Base-by-base conservation (phyloP, 202 grass and related monocot genomes). In the Zizania palustris region DNA sequence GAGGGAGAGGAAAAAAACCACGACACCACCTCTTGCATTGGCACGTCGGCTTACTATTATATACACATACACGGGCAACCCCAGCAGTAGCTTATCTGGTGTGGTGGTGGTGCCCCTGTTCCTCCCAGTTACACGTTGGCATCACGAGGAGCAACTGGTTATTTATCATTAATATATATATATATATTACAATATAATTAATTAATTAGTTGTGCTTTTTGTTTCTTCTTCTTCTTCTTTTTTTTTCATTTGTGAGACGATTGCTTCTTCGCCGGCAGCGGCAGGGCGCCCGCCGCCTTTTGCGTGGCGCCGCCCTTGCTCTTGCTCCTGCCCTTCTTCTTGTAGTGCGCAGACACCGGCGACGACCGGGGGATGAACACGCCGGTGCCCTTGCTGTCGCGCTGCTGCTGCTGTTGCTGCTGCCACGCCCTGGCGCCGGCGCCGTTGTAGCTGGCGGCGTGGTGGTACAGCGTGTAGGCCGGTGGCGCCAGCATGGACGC, bases 351-450 rank as follows among this genome's bases (percentile, higher is more conserved):
- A 3, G 65, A 37, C 14, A 66, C 77, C 0, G 87, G 61, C 67
- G 82, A 81, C 72, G 87, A 89, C 44, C 53, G 66, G 10, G 87
- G 87, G 77, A 89, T 89, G 77, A 89, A 89, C n/a, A 89, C 87
- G 37, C 87, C 87, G 51, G 87, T 89, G 82, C 87, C 87, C 82
- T 85, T 89, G 81, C 81, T 84, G 57, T 76, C 71, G 65, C 58
- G 59, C 67, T 80, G 74, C 62, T 55, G 85, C 11, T 46, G 49
- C 11, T 22, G 78, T n/a, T n/a, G 28, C 7, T 72, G 68, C 71
- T 60, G 77, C 86, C 72, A 76, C 51, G 72, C 8, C 40, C 56
- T 60, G 73, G 34, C 20, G 44, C 45, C 7, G 55, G 6, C 10
- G 50, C 6, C 3, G 66, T 15, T 37, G 71, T 69, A 88, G 86